phyloP scores from a whole-genome alignment of 345 rosid genomes.

The Syzygium aqueum region DNA sequence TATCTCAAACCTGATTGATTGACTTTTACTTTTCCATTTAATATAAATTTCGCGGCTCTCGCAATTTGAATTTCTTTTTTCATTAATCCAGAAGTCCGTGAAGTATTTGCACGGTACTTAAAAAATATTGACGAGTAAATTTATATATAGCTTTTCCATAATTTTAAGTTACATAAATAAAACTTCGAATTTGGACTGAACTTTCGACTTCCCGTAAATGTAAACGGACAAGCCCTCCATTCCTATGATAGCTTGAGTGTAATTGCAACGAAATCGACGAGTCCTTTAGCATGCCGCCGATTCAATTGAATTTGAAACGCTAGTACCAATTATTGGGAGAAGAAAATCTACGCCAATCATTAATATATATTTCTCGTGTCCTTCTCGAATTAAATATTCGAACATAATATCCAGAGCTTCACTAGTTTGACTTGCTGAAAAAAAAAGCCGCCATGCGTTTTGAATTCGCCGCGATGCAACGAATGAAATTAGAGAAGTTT shows the following conservation, averaged over 20 bases:
- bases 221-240: fast-evolving
- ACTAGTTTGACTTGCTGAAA: background rate
- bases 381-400: background rate
- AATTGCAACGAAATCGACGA: background rate
- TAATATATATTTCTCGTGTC: background rate
- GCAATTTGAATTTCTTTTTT: too few species aligned
- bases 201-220: background rate
- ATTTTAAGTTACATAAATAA: background rate
- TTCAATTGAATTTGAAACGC: background rate
- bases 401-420: background rate
- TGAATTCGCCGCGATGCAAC: background rate
- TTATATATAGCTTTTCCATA: background rate
- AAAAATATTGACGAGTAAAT: background rate
- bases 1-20: background rate
- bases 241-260: background rate
- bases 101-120: background rate
- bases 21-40: background rate
- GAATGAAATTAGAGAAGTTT: background rate
- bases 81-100: background rate
- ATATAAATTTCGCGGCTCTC: fast-evolving
- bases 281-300: background rate
- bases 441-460: background rate
- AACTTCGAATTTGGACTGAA: background rate
- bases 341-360: background rate
- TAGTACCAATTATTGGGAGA: background rate